phyloP scores from a whole-genome alignment of 345 rosid species.

The Salix suchowensis region DNA sequence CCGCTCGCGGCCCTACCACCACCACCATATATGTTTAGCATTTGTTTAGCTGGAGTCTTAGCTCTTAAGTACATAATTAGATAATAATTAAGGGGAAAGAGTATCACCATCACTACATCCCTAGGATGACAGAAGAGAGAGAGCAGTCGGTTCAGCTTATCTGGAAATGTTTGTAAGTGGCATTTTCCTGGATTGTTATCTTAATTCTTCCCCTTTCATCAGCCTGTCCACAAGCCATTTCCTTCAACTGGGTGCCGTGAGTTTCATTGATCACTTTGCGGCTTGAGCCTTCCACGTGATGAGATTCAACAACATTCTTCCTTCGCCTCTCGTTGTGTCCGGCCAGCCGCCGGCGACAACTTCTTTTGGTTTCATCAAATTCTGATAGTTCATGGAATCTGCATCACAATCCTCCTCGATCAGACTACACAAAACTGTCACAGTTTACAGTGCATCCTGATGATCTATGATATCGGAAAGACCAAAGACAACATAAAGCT shows the following conservation, averaged over 20 bases:
- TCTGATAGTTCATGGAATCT: constrained; percentile 56
- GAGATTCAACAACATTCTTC: constrained; percentile 38
- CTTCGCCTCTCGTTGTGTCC: constrained; percentile 61
- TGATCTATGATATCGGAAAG: background rate
- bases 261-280: constrained; percentile 9
- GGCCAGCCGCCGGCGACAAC: constrained; percentile 55
- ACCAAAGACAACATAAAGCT: background rate
- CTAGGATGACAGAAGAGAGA: constrained; percentile 62
- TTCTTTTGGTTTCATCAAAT: constrained; percentile 51
- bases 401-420: constrained; percentile 4
- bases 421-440: background rate
- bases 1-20: background rate
- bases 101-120: background rate
- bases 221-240: constrained; percentile 36
- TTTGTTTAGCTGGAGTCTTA: background rate
- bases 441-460: background rate
- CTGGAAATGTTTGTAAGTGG: constrained; percentile 42
- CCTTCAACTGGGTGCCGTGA: constrained; percentile 17
- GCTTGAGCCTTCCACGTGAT: constrained; percentile 29
- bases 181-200: constrained; percentile 34
- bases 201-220: constrained; percentile 39
- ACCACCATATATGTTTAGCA: background rate
- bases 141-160: constrained; percentile 44
- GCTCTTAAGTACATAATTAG: background rate
- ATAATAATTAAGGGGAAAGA: background rate